A percentile compares a stretch with the other conserved stretches of the same genome.
These are phyloP conservation scores for Pyropia yezoensis DNA, from an alignment of 23 red algal species.

Conservation along the genomic window DNA sequence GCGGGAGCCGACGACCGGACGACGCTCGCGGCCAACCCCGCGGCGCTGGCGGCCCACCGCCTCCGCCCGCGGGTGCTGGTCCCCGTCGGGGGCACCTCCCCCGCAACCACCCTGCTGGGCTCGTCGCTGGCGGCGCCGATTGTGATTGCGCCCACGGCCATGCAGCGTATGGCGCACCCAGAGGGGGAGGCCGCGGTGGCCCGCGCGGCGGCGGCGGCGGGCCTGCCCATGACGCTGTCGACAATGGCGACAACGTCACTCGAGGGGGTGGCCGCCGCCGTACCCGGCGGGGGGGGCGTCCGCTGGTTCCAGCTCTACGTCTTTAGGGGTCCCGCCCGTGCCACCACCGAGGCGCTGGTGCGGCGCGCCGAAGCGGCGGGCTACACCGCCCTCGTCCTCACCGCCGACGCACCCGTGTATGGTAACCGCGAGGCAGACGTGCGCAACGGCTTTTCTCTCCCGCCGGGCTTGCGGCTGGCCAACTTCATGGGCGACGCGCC, in stretches of 20 bases:
- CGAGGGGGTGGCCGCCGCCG: slow-evolving; percentile 41
- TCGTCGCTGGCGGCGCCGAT: slow-evolving; percentile 33
- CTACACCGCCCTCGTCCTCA: slow-evolving; percentile 63
- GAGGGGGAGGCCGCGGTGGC: slow-evolving; percentile 82
- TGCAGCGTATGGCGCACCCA: slow-evolving; percentile 91
- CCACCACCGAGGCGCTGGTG: slow-evolving; percentile 40
- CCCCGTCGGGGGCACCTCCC: slow-evolving; percentile 17
- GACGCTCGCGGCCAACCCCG: slow-evolving; percentile 60
- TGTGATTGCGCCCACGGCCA: slow-evolving; percentile 76
- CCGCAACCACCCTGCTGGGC: slow-evolving; percentile 41
- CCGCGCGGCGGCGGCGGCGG: slow-evolving; percentile 29
- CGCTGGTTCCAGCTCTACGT: slow-evolving; percentile 87
- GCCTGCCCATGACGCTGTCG: slow-evolving; percentile 45
- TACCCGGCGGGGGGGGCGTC: slow-evolving; percentile 12
- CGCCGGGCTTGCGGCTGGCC: slow-evolving; percentile 59
- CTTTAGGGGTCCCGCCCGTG: slow-evolving; percentile 38
- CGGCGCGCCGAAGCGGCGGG: slow-evolving; percentile 31
- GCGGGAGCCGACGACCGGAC: slow-evolving; percentile 63
- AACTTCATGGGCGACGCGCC: slow-evolving; percentile 41
- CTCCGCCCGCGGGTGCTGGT: slow-evolving; percentile 71
- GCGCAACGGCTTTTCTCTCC: slow-evolving; percentile 57
- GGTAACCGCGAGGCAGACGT: slow-evolving; percentile 70
- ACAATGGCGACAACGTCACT: slow-evolving; percentile 65
- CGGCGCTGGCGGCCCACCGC: slow-evolving; percentile 36
- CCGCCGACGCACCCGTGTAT: slow-evolving; percentile 71